These are phyloP conservation scores for Alternaria ethzedia DNA, from an alignment of 2,329 filamentous ascomycete genomes.

Conservation along the genomic window DNA sequence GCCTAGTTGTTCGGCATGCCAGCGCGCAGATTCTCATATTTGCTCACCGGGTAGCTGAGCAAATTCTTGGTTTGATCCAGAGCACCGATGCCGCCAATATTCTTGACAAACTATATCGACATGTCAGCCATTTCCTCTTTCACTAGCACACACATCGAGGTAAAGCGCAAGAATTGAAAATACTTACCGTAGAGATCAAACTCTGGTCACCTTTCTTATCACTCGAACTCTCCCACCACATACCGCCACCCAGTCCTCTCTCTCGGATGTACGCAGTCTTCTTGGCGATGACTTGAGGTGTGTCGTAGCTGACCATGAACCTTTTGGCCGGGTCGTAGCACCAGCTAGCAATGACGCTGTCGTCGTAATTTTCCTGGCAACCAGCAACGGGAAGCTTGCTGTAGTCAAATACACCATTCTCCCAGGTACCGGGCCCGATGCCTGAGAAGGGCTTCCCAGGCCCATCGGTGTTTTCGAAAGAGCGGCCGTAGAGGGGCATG, in stretches of 20 bases:
- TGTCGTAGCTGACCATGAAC: constrained; percentile 44
- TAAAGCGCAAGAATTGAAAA: no score
- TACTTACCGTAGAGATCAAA: constrained; percentile 40
- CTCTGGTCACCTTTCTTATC: constrained; percentile 42
- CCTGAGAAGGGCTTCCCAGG: constrained; percentile 41
- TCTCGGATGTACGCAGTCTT: constrained; percentile 37
- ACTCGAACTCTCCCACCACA: constrained; percentile 48
- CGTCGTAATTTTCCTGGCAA: constrained; percentile 29
- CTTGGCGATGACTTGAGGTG: constrained; percentile 36
- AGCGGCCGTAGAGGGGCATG: constrained; percentile 47
- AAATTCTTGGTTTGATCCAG: constrained; percentile 66
- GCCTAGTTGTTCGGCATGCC: constrained; percentile 29
- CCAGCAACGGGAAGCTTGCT: constrained; percentile 42
- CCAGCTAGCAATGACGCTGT: constrained; percentile 33
- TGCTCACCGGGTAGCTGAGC: constrained; percentile 67
- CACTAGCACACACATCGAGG: neutral
- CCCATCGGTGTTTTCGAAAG: constrained; percentile 44
- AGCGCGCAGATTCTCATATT: constrained; percentile 70
- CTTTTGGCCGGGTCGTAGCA: constrained; percentile 35
- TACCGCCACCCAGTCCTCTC: constrained; percentile 43
- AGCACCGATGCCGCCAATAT: constrained; percentile 60
- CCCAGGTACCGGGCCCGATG: constrained; percentile 43
- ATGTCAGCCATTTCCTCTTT: constrained; percentile 4
- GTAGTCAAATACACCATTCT: constrained; percentile 47
- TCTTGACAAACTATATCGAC: constrained; percentile 53